A percentile compares a stretch with the other conserved stretches of the same genome.
Evolutionary conservation across 495 filamentous ascomycete genomes (phyloP).

Genomic region (Terfezia claveryi): DNA sequence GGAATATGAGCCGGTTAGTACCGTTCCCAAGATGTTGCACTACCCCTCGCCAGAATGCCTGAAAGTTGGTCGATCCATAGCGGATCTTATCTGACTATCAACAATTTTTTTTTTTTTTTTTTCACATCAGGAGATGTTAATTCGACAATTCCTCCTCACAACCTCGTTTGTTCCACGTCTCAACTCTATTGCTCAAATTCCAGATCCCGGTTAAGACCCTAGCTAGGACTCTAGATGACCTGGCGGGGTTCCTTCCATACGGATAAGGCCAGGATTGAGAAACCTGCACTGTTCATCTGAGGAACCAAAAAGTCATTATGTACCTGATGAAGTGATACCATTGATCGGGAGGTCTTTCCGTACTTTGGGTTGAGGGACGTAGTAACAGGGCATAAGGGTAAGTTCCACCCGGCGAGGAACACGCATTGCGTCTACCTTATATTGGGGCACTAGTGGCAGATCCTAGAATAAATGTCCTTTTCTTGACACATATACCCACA

Average conservation of each 20-base stretch:
- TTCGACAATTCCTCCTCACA: constrained; percentile 81
- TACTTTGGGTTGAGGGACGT: constrained; percentile 57
- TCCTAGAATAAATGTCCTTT: too few relatives aligned
- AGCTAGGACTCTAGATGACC: constrained; percentile 33
- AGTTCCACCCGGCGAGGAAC: neutral
- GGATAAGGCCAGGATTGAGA: constrained; percentile 38
- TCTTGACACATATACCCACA: too few relatives aligned
- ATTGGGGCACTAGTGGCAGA: too few relatives aligned
- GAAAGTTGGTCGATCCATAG: too few relatives aligned
- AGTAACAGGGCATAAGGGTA: constrained; percentile 67
- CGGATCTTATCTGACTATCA: neutral
- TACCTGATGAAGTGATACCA: constrained; percentile 71
- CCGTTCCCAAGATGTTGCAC: neutral
- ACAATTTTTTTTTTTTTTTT: neutral
- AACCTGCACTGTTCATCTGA: constrained; percentile 61
- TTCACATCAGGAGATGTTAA: constrained; percentile 31
- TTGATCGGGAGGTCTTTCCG: constrained; percentile 72
- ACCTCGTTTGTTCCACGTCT: constrained; percentile 35
- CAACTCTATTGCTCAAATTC: constrained; percentile 19
- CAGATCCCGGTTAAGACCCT: constrained; percentile 41
- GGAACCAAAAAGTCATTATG: constrained; percentile 67
- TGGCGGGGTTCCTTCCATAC: constrained; percentile 68
- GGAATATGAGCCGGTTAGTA: constrained; percentile 46
- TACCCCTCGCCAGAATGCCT: too few relatives aligned
- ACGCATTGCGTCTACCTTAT: too few relatives aligned